A percentile compares a stretch with the other conserved stretches of the same genome.
phyloP scores from a whole-genome alignment of 768 basidiomycete species.

The Trametes sanguinea region DNA sequence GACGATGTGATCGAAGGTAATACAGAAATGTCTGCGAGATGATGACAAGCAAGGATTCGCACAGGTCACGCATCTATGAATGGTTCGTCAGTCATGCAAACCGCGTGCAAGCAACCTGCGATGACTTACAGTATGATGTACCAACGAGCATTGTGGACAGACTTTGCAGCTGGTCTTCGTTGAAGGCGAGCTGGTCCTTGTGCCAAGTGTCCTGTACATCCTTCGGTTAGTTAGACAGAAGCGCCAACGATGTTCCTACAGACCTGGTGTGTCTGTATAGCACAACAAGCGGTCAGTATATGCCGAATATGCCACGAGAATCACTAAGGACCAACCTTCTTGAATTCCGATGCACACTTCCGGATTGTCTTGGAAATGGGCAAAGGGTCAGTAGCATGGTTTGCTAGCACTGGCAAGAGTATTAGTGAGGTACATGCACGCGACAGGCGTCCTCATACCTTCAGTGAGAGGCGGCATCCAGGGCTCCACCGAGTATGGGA shows the following conservation, averaged over 20 bases:
- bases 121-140: conserved; percentile 80
- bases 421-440: conserved; percentile 1
- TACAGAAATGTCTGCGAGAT: too few relatives aligned
- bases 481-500: conserved; percentile 55
- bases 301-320: neutral
- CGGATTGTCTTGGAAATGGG: conserved; percentile 91
- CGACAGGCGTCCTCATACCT: conserved; percentile 41
- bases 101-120: too few relatives aligned
- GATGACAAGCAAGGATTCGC: neutral
- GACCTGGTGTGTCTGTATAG: conserved; percentile 40
- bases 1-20: too few relatives aligned
- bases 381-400: conserved; percentile 81
- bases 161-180: conserved; percentile 87
- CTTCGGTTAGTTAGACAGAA: too few relatives aligned
- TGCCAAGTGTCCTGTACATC: conserved; percentile 86
- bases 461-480: conserved; percentile 71
- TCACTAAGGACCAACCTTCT: conserved; percentile 56
- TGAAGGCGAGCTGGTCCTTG: conserved; percentile 82
- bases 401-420: conserved; percentile 58
- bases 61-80: conserved; percentile 20
- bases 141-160: conserved; percentile 88
- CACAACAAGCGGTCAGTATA: conserved; percentile 1
- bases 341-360: conserved; percentile 82
- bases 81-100: too few relatives aligned
- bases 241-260: too few relatives aligned